phyloP scores from a whole-genome alignment of 371 early-diverging fungal genomes.

The Rhizomucor miehei region DNA sequence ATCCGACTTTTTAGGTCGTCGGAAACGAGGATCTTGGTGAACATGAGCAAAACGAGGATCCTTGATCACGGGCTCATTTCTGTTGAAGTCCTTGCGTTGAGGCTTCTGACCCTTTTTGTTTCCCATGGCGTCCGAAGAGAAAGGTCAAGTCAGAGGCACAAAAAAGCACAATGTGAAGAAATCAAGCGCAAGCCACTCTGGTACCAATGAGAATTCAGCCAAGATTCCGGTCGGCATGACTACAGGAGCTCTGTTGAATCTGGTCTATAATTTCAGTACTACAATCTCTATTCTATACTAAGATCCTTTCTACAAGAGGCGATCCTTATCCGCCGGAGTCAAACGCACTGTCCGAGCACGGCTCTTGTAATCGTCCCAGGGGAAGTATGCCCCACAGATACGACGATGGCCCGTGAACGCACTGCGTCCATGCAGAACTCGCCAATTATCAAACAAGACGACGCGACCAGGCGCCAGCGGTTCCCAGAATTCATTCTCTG shows the following conservation, averaged over 20 bases:
- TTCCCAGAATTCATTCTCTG: slow-evolving; percentile 66
- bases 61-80: slow-evolving; percentile 41
- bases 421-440: slow-evolving; percentile 82
- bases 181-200: not conserved
- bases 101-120: not conserved
- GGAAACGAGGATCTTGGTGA: slow-evolving; percentile 88
- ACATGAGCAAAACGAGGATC: slow-evolving; percentile 86
- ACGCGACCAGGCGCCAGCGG: slow-evolving; percentile 72
- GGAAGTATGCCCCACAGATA: slow-evolving; percentile 78
- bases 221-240: not conserved
- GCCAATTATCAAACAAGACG: slow-evolving; percentile 85
- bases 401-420: slow-evolving; percentile 76
- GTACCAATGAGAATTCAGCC: not conserved
- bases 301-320: slow-evolving; percentile 31
- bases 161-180: not conserved
- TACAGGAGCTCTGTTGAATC: no score
- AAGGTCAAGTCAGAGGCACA: not conserved
- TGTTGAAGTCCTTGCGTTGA: slow-evolving; percentile 14
- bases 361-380: slow-evolving; percentile 80
- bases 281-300: no score
- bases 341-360: slow-evolving; percentile 40
- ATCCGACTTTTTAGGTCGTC: slow-evolving; percentile 74
- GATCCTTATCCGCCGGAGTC: slow-evolving; percentile 37
- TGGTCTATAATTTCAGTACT: no score
- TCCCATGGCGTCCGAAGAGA: not conserved